Base-by-base conservation (phyloP, 163 green algal genomes). In the Prototheca wickerhamii region DNA sequence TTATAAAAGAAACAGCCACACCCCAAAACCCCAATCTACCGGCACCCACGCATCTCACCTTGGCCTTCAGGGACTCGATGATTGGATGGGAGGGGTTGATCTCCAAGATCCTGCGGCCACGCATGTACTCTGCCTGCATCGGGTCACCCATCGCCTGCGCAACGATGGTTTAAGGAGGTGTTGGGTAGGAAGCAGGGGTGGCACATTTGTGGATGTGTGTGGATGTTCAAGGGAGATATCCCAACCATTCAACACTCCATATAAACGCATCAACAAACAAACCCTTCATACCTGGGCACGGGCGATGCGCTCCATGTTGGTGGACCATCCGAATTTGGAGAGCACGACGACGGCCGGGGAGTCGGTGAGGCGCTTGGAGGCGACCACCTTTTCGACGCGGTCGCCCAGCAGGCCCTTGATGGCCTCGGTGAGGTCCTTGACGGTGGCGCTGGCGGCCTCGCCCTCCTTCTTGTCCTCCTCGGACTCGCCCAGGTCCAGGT, bases 291-390 rank as follows among this genome's bases (percentile, higher is more conserved):
- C 76, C 78, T 91, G 84, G 29, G 68, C 77, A 50, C 77, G 80
- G 83, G 92, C 92, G 76, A 95, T 87, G 44, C 84, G 83, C 78
- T 99, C 91, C 91, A 97, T 97, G 85, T 98, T 96, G 60, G 93
- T 91, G 52, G 63, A 85, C 89, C 92, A 99, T 21, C 93, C 93
- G 73, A 96, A 96, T 79, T 98, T 95, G 70, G 77, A 90, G 57
- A 91, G 93, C 30, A 97, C 90, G 21, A 99, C 80, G 3, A 94
- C 81, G 76, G 86, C 95, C 35, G 93, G 93, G 3, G 89, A 93
- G 78, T 95, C 85, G 21, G 81, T 78, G 64, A 97, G 76, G 5
- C 91, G 82, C 58, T 71, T 90, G 30, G 76, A 86, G 25, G 97
- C 90, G 53, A 93, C 76, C 44, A 86, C 79, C 81, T 92, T 92